Percentiles rank a stretch among this genome's conserved stretches.
Conservation (phyloP, 345 rosid genomes). For the Cardamine occulta region DNA sequence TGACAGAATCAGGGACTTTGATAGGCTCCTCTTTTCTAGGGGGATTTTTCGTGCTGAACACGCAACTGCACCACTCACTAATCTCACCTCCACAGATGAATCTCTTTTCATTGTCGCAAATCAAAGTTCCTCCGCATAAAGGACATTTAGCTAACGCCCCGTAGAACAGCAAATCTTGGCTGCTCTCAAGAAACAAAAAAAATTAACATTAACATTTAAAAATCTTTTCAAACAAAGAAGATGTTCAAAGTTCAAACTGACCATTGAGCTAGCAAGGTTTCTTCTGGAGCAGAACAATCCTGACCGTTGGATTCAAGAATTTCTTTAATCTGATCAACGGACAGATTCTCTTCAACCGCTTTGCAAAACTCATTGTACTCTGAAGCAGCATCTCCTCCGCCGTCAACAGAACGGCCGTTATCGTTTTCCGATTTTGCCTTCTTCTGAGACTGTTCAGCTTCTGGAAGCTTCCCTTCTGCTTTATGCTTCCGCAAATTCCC, state of each 20-base stretch:
- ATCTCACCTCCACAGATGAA: constrained; percentile 66
- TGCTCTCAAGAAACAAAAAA: constrained; percentile 23
- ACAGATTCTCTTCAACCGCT: constrained; percentile 57
- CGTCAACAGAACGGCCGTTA: constrained; percentile 22
- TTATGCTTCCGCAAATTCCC: constrained; percentile 80
- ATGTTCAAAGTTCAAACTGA: neutral
- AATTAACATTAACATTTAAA: neutral
- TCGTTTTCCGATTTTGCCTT: constrained; percentile 56
- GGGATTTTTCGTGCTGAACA: constrained; percentile 58
- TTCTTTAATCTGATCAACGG: constrained; percentile 63
- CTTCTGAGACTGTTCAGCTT: constrained; percentile 65
- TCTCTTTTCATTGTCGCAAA: constrained; percentile 55
- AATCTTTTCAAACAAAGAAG: neutral
- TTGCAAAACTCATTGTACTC: constrained; percentile 65
- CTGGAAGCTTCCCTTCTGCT: constrained; percentile 66
- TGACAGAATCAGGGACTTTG: constrained; percentile 59
- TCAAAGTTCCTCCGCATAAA: constrained; percentile 55
- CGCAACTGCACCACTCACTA: constrained; percentile 88
- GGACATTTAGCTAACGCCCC: constrained; percentile 71
- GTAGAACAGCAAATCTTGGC: constrained; percentile 69
- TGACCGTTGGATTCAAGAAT: constrained; percentile 64
- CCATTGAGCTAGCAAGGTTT: constrained; percentile 41
- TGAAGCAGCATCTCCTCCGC: constrained; percentile 44
- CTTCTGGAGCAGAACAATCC: constrained; percentile 58
- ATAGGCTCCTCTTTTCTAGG: constrained; percentile 60